Evolutionary conservation across 2,329 filamentous ascomycete species (phyloP).

Genomic region (Neofusicoccum kwambonambiense): DNA sequence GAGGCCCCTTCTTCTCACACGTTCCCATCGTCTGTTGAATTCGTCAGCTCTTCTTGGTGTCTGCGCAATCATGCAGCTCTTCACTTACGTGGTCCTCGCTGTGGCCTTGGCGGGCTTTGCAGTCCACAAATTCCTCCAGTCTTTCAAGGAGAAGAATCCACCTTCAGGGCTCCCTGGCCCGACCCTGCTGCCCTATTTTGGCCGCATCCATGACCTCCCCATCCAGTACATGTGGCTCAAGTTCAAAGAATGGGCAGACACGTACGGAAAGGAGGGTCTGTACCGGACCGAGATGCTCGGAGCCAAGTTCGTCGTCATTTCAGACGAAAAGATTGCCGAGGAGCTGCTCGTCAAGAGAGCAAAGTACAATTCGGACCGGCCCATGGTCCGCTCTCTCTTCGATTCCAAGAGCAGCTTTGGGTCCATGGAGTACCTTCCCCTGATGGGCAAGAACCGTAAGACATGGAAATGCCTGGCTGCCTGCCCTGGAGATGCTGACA

Average conservation of each 20-base stretch:
- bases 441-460: slow-evolving; percentile 58
- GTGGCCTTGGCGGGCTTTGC: slow-evolving; percentile 40
- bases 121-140: slow-evolving; percentile 21
- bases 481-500: background rate
- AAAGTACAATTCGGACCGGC: slow-evolving; percentile 53
- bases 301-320: slow-evolving; percentile 49
- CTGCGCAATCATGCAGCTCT: slow-evolving; percentile 37
- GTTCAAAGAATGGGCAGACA: slow-evolving; percentile 44
- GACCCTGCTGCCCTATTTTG: slow-evolving; percentile 35
- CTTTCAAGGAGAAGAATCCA: slow-evolving; percentile 3
- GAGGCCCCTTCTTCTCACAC: background rate
- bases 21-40: background rate
- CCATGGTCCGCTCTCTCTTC: slow-evolving; percentile 51
- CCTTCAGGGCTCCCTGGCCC: slow-evolving; percentile 40
- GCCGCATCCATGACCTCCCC: slow-evolving; percentile 48
- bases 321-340: slow-evolving; percentile 54
- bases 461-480: background rate
- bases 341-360: slow-evolving; percentile 54
- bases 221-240: slow-evolving; percentile 55
- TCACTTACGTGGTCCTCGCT: slow-evolving; percentile 38
- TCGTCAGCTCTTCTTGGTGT: background rate
- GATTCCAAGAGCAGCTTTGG: slow-evolving; percentile 56
- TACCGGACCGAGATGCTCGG: slow-evolving; percentile 38
- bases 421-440: slow-evolving; percentile 56
- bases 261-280: slow-evolving; percentile 27